Percentiles rank a stretch among this genome's conserved stretches.
Conservation (phyloP, 257 asterid genomes). For the Solanum chiquidenum region DNA sequence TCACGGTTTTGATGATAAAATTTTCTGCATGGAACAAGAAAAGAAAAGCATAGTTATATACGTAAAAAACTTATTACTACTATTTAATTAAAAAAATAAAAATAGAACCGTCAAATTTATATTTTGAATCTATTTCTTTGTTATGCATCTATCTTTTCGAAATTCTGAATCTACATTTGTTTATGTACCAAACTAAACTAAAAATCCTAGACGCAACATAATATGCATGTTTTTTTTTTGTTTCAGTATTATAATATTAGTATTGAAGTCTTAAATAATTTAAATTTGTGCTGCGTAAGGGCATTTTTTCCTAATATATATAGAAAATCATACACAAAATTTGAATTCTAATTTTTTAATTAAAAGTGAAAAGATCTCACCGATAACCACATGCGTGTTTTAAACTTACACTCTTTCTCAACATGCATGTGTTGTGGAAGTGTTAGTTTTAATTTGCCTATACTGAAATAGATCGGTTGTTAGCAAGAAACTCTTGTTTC, state of each 20-base stretch:
- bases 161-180: background rate
- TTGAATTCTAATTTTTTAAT: rapidly evolving
- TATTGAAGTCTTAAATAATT: no score
- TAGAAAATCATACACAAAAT: no score
- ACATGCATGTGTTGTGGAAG: background rate
- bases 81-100: no score
- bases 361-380: background rate
- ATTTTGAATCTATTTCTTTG: background rate
- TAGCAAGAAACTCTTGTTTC: background rate
- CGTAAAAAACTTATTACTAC: background rate
- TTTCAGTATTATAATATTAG: no score
- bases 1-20: background rate
- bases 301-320: no score
- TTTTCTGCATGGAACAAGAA: background rate
- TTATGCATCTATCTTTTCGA: background rate
- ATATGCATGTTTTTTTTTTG: background rate
- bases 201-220: background rate
- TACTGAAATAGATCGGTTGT: background rate
- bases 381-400: background rate
- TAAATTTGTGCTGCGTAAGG: no score
- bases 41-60: background rate
- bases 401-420: background rate
- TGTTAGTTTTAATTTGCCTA: background rate
- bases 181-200: background rate
- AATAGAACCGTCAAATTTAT: no score